These are phyloP conservation scores for Andalucia godoyi DNA, from an alignment of 78 protist species.

Conservation along the genomic window DNA sequence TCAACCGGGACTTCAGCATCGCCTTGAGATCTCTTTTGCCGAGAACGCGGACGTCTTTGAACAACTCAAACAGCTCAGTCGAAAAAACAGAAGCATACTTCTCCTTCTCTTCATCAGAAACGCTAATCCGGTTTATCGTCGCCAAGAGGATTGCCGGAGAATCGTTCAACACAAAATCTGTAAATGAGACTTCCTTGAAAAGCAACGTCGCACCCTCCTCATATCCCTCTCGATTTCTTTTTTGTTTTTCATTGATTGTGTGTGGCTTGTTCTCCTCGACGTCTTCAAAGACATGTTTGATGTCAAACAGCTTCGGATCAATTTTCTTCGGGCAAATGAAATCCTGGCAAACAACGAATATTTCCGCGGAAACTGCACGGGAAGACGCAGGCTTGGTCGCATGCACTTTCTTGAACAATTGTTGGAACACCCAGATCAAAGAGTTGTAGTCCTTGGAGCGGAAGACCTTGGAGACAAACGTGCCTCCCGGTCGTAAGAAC, in stretches of 20 bases:
- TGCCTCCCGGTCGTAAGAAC: slow-evolving; percentile 69
- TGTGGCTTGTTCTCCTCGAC: slow-evolving; percentile 14
- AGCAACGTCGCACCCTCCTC: slow-evolving; percentile 30
- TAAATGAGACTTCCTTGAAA: background rate
- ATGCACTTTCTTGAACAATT: slow-evolving; percentile 88
- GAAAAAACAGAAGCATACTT: background rate
- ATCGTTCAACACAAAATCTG: slow-evolving; percentile 22
- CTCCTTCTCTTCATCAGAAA: slow-evolving; percentile 46
- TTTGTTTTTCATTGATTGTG: background rate
- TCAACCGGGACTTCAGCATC: background rate
- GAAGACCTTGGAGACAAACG: slow-evolving; percentile 96
- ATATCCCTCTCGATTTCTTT: slow-evolving; percentile 34
- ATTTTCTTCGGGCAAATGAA: slow-evolving; percentile 76
- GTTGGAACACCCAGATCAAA: slow-evolving; percentile 84
- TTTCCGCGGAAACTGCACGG: slow-evolving; percentile 91
- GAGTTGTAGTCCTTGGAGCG: slow-evolving; percentile 89
- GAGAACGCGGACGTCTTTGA: slow-evolving; percentile 10
- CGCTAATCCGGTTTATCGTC: background rate
- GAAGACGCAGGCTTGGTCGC: slow-evolving; percentile 92
- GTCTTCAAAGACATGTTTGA: slow-evolving; percentile 63
- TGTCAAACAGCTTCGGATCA: slow-evolving; percentile 79
- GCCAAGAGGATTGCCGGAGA: slow-evolving; percentile 39
- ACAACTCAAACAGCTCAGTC: background rate
- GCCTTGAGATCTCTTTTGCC: background rate
- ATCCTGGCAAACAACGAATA: slow-evolving; percentile 93